These are phyloP conservation scores for Akebia trifoliata DNA, from an alignment of 164 flowering plant species.

Conservation along the genomic window DNA sequence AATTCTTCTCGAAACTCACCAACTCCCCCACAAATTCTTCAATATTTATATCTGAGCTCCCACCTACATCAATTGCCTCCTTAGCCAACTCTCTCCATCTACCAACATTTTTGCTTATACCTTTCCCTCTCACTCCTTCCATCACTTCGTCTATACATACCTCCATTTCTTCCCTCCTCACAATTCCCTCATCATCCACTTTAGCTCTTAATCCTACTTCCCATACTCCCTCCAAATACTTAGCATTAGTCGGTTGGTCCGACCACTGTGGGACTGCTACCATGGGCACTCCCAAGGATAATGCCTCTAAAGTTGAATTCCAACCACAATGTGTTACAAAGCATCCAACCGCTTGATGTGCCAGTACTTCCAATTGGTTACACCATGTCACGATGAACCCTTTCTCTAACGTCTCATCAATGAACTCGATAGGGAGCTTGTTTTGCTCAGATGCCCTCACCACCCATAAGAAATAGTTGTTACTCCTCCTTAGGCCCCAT, in stretches of 20 bases:
- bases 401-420: conserved; percentile 2
- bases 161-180: conserved; percentile 5
- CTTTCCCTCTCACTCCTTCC: conserved; percentile 9
- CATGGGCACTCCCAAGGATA: conserved; percentile 12
- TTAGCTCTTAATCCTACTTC: background rate
- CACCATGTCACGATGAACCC: conserved; percentile 22
- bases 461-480: conserved; percentile 29
- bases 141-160: background rate
- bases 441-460: conserved; percentile 21
- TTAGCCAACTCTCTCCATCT: conserved; percentile 2
- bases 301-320: conserved; percentile 14
- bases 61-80: conserved; percentile 8
- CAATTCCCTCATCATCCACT: background rate
- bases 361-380: conserved; percentile 18
- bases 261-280: conserved; percentile 6
- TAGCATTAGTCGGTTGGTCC: conserved; percentile 10
- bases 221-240: background rate
- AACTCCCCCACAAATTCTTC: background rate
- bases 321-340: conserved; percentile 22
- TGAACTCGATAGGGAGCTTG: conserved; percentile 23
- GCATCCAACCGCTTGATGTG: conserved; percentile 17
- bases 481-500: conserved; percentile 10
- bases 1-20: background rate
- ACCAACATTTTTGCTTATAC: background rate
- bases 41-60: conserved; percentile 3